These are phyloP conservation scores for Penicillium sp. DNA, from an alignment of 2,329 filamentous ascomycete species.

Conservation along the genomic window DNA sequence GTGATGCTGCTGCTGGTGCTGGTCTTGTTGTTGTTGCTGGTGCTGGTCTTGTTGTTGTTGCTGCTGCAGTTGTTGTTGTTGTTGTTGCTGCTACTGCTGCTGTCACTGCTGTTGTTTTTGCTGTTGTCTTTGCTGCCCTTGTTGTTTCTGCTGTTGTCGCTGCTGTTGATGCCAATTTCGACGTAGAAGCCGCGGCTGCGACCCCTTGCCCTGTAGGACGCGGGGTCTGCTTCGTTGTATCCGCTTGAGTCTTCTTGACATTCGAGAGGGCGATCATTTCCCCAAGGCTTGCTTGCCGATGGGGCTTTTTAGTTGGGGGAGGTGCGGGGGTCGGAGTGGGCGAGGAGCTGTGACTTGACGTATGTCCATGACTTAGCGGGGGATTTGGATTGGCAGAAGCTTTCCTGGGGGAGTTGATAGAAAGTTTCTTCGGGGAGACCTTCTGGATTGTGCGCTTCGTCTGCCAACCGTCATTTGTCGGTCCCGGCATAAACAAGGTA, in stretches of 20 bases:
- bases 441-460: not conserved
- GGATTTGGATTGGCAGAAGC: not conserved
- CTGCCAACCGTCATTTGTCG: not conserved
- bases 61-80: too few relatives aligned
- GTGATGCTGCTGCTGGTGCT: not conserved
- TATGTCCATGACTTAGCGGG: not conserved
- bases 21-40: not conserved
- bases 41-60: too few relatives aligned
- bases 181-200: not conserved
- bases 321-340: not conserved
- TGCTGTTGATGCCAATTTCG: not conserved
- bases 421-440: not conserved
- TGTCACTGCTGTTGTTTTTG: too few relatives aligned
- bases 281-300: constrained; percentile 3
- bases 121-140: too few relatives aligned
- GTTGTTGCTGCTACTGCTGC: too few relatives aligned
- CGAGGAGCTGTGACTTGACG: not conserved
- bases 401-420: not conserved
- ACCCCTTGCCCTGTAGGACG: not conserved
- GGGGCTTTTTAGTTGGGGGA: not conserved
- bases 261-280: constrained; percentile 5
- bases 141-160: too few relatives aligned
- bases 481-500: not conserved
- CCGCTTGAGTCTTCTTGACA: constrained; percentile 1
- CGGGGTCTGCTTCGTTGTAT: not conserved